phyloP scores from a whole-genome alignment of 164 flowering plant genomes.

The Berberis vulgaris region DNA sequence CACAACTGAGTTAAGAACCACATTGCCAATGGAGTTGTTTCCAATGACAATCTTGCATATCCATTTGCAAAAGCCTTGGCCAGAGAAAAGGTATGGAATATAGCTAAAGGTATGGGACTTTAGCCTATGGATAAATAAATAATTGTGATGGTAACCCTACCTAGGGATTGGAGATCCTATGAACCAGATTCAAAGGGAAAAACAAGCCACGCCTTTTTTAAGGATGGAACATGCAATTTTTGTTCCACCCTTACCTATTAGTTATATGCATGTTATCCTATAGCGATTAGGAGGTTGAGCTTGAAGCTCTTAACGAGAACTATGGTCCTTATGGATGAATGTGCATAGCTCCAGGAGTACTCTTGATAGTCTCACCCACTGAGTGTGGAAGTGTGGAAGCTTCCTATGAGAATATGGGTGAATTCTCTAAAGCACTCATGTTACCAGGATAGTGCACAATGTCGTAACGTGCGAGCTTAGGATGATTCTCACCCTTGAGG shows the following conservation, averaged over 20 bases:
- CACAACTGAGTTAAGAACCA: too few species aligned
- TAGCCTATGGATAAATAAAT: not conserved
- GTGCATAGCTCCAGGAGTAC: too few species aligned
- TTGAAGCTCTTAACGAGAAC: too few species aligned
- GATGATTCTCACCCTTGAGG: not conserved
- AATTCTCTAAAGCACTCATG: not conserved
- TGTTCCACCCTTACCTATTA: too few species aligned
- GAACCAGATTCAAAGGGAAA: not conserved
- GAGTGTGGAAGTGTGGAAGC: too few species aligned
- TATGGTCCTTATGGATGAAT: too few species aligned
- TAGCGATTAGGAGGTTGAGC: too few species aligned
- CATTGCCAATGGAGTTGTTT: too few species aligned
- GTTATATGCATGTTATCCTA: too few species aligned
- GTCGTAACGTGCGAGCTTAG: not conserved
- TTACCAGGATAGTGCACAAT: not conserved
- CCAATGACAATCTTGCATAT: not conserved
- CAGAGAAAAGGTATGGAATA: not conserved
- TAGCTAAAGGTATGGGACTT: not conserved
- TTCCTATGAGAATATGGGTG: not conserved
- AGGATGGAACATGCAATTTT: not conserved
- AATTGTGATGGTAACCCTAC: not conserved
- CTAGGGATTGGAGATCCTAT: not conserved
- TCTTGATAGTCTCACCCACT: too few species aligned
- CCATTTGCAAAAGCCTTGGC: not conserved
- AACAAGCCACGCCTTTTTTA: not conserved